phyloP scores from a whole-genome alignment of 345 rosid species.

The Ceriops tagal region DNA sequence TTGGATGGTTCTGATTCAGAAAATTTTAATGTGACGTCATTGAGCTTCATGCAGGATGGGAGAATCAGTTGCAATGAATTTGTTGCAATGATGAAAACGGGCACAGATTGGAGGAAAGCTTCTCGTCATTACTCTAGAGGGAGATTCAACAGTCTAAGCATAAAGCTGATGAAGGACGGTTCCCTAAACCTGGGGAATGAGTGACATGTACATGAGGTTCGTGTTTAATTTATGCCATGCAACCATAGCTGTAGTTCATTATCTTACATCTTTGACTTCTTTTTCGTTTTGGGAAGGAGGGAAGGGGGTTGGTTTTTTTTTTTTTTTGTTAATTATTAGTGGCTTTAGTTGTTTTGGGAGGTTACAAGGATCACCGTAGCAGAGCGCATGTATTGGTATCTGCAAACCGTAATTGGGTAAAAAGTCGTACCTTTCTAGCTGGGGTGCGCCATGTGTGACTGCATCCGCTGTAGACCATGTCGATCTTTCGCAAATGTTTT shows the following conservation, averaged over 20 bases:
- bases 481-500: slow-evolving; percentile 26
- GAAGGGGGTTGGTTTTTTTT: slow-evolving; percentile 12
- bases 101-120: slow-evolving; percentile 99
- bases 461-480: slow-evolving; percentile 10
- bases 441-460: slow-evolving; percentile 23
- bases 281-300: slow-evolving; percentile 17
- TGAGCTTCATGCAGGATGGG: slow-evolving; percentile 66
- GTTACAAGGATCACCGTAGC: slow-evolving; percentile 17
- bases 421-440: slow-evolving; percentile 20
- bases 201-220: slow-evolving; percentile 25
- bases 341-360: slow-evolving; percentile 16
- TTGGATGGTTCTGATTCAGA: background rate
- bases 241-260: slow-evolving; percentile 23
- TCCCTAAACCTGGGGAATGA: slow-evolving; percentile 82
- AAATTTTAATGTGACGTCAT: slow-evolving; percentile 12
- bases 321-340: slow-evolving; percentile 11
- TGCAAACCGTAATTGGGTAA: slow-evolving; percentile 29
- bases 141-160: slow-evolving; percentile 95
- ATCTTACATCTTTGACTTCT: slow-evolving; percentile 25
- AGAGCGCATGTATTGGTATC: slow-evolving; percentile 11
- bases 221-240: slow-evolving; percentile 14
- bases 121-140: slow-evolving; percentile 99
- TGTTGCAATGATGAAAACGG: slow-evolving; percentile 98
- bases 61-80: slow-evolving; percentile 95
- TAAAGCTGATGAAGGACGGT: slow-evolving; percentile 95